Conservation (phyloP, 2,329 filamentous ascomycete species). For the Calonectria ilicicola region DNA sequence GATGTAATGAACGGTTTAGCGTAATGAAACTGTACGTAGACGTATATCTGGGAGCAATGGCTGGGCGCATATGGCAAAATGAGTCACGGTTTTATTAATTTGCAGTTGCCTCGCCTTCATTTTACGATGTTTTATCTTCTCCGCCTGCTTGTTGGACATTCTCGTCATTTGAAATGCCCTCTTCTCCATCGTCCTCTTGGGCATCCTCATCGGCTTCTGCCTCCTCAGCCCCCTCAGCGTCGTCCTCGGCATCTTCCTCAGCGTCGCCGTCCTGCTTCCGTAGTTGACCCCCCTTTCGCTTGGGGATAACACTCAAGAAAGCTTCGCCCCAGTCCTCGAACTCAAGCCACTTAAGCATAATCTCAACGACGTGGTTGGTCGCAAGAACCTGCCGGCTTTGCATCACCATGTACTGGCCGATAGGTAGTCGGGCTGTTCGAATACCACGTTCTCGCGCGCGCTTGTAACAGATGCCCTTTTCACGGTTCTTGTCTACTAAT, state of each 20-base stretch:
- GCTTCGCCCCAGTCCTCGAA: slow-evolving; percentile 91
- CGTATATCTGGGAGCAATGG: slow-evolving; percentile 31
- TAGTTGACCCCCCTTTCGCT: slow-evolving; percentile 84
- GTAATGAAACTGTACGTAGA: slow-evolving; percentile 36
- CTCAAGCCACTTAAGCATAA: slow-evolving; percentile 95
- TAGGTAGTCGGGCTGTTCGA: slow-evolving; percentile 90
- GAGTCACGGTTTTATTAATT: slow-evolving; percentile 28
- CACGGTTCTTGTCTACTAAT: slow-evolving; percentile 93
- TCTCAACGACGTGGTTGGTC: slow-evolving; percentile 96
- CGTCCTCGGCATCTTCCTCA: slow-evolving; percentile 42
- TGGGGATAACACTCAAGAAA: slow-evolving; percentile 89
- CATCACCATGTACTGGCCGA: slow-evolving; percentile 96
- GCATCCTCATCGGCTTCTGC: neutral
- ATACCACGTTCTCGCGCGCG: slow-evolving; percentile 80
- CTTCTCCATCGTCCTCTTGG: slow-evolving; percentile 22
- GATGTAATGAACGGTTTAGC: slow-evolving; percentile 20
- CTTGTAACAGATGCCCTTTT: slow-evolving; percentile 94
- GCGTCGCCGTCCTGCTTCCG: slow-evolving; percentile 54
- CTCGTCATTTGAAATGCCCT: neutral
- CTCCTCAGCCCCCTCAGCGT: neutral
- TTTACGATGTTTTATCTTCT: slow-evolving; percentile 43
- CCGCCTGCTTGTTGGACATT: slow-evolving; percentile 36
- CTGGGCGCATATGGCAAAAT: slow-evolving; percentile 35
- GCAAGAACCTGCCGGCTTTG: slow-evolving; percentile 85
- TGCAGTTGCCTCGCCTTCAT: slow-evolving; percentile 14